Conservation (phyloP, 2,329 filamentous ascomycete species). For the Sordariomycetes sp. region DNA sequence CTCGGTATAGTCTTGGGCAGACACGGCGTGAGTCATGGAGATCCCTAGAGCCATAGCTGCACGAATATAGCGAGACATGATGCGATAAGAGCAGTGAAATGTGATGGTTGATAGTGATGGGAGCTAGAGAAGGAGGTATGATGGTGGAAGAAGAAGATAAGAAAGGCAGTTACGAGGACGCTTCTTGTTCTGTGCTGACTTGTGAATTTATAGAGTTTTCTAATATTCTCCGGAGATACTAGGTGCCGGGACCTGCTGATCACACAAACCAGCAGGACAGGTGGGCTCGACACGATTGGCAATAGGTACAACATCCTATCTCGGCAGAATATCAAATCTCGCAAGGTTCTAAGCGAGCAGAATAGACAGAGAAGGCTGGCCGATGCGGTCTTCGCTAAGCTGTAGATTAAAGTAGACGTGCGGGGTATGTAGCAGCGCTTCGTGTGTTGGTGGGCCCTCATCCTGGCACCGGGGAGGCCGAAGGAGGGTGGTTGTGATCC, state of each 20-base stretch:
- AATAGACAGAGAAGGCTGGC: background rate
- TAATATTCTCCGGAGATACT: background rate
- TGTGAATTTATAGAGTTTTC: background rate
- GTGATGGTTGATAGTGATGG: too few relatives aligned
- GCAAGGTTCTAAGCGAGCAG: background rate
- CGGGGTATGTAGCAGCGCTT: background rate
- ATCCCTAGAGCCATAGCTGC: background rate
- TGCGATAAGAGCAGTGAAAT: constrained; percentile 10
- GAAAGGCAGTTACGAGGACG: background rate
- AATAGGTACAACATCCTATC: background rate
- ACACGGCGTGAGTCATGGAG: background rate
- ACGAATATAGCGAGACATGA: background rate
- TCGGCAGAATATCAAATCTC: background rate
- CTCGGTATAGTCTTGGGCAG: constrained; percentile 5
- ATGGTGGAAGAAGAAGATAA: background rate
- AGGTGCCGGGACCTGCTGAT: background rate
- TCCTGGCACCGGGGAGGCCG: background rate
- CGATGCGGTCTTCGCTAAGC: background rate
- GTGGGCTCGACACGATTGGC: background rate
- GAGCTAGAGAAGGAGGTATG: background rate
- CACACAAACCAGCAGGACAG: background rate
- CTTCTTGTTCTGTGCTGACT: background rate
- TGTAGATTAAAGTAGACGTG: background rate
- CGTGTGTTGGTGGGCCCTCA: background rate
- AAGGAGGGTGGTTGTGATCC: background rate